Evolutionary conservation across 306 rosid species (phyloP), one percentile per base, ranked within the genome.

Genomic region (Quercus mongolica): DNA sequence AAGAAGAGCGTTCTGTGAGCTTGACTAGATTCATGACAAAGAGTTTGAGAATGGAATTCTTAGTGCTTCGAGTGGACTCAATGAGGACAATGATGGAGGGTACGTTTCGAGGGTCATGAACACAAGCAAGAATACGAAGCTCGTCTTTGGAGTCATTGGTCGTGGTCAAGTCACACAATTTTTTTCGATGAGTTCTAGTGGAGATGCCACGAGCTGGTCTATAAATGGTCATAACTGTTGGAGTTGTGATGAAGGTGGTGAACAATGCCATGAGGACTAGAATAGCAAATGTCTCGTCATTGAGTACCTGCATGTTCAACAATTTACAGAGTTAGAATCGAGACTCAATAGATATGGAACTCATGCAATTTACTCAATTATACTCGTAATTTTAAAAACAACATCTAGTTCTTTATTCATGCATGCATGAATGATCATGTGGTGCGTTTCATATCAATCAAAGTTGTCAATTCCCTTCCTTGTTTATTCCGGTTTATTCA

Each of bases 211-310:
- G 89, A 0, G 94, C 88, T 4, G 97, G 92, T 72, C 87, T 91
- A 77, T 92, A 88, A 6, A 94, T 74, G 26, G 92, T 94, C 94
- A 91, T 90, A 26, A 91, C 97, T 1, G 85, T 13, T 14, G 97
- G 97, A 11, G 97, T 91, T 62, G 97, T 94, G 31, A 94, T 89
- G 85, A 94, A 94, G 73, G 99, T 94, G 1, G 97, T 92, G 77
- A 92, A 89, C 4, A 94, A 83, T 31, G 97, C 99, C 99, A 92
- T 94, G 0, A 94, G 89, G 1, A 94, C 97, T 63, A 94, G 78
- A 28, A 94, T 89, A n/a, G 97, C 91, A 55, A 94, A 92, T 49
- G 87, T 83, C 84, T 94, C 99, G 9, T 90, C 95, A 52, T 91
- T 94, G 2, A 94, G 69, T 31, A 94, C 99, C 97, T 94, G 86